Base-by-base conservation (phyloP, 257 asterid species). In the Solanum peruvianum region DNA sequence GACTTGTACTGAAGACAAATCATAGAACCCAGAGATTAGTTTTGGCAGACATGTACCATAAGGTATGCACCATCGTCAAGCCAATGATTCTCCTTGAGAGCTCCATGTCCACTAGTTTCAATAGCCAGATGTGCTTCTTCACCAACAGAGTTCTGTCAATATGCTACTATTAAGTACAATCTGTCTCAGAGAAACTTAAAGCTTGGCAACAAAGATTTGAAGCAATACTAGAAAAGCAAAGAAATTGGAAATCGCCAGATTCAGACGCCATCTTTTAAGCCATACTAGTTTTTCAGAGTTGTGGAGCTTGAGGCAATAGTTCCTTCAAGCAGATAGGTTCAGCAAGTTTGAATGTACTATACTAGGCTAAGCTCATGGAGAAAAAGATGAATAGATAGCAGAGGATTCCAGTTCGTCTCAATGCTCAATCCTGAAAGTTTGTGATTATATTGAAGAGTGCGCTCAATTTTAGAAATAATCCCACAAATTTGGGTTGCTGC, bases 91-190 rank as follows among this genome's bases (percentile, higher is more conserved):
- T 96, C 99, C 98, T 95, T 97, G 37, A 97, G 96, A 90, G 99
- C 99, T 88, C 99, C 99, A 90, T 97, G 99, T 86, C 99, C 99
- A 93, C 99, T 97, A 89, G 99, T 97, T 92, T 97, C 99, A 89
- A 97, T 97, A 90, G 99, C 99, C 89, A 97, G 91, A 92, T 97
- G 96, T 76, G 99, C 94, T 90, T 95, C 98, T 91, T 93, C 98
- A 70, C 98, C 99, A 71, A 90, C 85, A 29, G 98, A 91, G 90
- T 96, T 97, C 99, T 97, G 96, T 67, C 70, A 87, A 71, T 64
- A 88, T 91, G 86, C 82, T 83, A 91, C 86, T 83, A 86, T 81
- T 80, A 47, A 47, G 44, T 29, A 35, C 35, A 14, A 44, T 73
- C 60, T 18, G 37, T 52, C 64, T 35, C 86, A 84, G 72, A 81